phyloP scores from a whole-genome alignment of 2,329 filamentous ascomycete species.

The Phialocephala subalpina region DNA sequence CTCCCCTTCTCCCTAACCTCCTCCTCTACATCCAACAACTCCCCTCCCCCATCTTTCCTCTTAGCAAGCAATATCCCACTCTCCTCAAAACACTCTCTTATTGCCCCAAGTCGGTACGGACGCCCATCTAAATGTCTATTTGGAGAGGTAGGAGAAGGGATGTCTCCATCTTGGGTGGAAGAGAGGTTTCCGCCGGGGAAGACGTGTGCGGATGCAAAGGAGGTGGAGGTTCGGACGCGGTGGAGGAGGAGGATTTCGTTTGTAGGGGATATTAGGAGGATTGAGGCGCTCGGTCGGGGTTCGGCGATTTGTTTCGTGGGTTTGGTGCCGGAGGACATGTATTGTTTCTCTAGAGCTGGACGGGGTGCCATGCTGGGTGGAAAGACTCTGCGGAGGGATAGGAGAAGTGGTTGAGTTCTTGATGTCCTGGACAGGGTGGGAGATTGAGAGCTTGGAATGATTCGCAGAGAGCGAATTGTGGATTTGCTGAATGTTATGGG shows the following conservation, averaged over 20 bases:
- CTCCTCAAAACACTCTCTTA: constrained; percentile 95
- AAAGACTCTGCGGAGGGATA: background rate
- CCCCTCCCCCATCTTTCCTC: constrained; percentile 54
- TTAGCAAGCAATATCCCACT: constrained; percentile 79
- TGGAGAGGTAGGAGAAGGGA: constrained; percentile 55
- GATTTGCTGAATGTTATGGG: background rate
- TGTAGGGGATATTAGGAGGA: constrained; percentile 82
- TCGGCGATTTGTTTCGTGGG: constrained; percentile 44
- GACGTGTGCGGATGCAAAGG: constrained; percentile 92
- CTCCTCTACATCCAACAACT: constrained; percentile 67
- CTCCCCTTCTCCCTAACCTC: constrained; percentile 71
- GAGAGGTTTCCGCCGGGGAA: constrained; percentile 93
- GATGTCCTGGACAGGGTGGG: background rate
- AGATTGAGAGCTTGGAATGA: background rate
- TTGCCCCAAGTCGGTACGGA: constrained; percentile 81
- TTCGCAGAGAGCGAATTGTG: background rate
- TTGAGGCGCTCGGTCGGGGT: constrained; percentile 72
- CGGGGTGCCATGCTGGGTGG: constrained; percentile 4
- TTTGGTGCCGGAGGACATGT: constrained; percentile 39
- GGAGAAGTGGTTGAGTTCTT: background rate
- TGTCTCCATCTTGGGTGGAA: constrained; percentile 74
- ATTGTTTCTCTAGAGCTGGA: constrained; percentile 40
- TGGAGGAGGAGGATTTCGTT: constrained; percentile 91
- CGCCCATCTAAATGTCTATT: constrained; percentile 73
- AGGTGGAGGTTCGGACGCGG: constrained; percentile 80